Conservation (phyloP, 2,329 filamentous ascomycete species). For the Diaporthe citrichinensis region DNA sequence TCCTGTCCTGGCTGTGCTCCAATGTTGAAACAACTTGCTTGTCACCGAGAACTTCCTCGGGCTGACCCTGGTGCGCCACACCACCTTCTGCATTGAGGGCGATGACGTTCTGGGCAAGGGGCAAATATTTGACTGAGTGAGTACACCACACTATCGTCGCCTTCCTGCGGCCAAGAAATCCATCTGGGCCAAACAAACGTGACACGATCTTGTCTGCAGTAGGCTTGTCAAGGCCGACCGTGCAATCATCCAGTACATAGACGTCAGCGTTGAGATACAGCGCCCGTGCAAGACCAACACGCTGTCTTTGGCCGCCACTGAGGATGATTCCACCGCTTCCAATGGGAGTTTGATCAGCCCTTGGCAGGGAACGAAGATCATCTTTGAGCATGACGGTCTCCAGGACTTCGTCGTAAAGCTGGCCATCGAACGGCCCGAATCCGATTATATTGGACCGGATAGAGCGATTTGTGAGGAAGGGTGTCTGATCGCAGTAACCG, state of each 20-base stretch:
- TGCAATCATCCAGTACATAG: conserved; percentile 36
- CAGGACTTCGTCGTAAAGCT: conserved; percentile 53
- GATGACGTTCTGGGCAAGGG: conserved; percentile 6
- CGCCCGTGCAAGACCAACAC: conserved; percentile 44
- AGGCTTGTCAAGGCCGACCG: conserved; percentile 34
- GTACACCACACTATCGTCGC: conserved; percentile 53
- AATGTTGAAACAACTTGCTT: not conserved
- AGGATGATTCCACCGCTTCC: conserved; percentile 59
- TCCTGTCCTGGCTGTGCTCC: not conserved
- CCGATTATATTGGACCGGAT: conserved; percentile 57
- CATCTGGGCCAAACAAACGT: not conserved
- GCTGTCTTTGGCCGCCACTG: conserved; percentile 58
- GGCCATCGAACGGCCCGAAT: conserved; percentile 48
- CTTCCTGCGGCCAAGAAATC: conserved; percentile 48
- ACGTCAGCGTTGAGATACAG: conserved; percentile 35
- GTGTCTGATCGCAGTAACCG: conserved; percentile 52
- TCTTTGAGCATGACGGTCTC: conserved; percentile 51
- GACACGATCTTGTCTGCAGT: conserved; percentile 30
- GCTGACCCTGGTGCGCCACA: not conserved
- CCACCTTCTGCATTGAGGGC: conserved; percentile 15
- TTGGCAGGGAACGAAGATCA: conserved; percentile 51
- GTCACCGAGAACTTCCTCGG: conserved; percentile 16
- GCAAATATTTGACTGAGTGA: conserved; percentile 48
- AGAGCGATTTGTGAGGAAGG: conserved; percentile 53
- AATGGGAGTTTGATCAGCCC: conserved; percentile 55